phyloP scores from a whole-genome alignment of 371 early-diverging fungal genomes.

The Apophysomyces sp. region DNA sequence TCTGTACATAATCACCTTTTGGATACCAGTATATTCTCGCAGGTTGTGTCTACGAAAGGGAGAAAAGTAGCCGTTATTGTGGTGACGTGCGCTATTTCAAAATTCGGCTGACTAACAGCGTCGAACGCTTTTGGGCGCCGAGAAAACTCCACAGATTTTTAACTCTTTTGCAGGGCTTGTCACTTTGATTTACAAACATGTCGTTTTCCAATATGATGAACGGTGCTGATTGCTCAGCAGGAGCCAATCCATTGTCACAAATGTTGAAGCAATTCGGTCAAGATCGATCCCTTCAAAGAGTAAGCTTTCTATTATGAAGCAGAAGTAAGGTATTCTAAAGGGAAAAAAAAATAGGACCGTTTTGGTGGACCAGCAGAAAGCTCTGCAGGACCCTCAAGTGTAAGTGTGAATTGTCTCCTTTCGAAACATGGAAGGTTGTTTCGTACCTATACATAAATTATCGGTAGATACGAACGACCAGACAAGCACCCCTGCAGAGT shows the following conservation, averaged over 20 bases:
- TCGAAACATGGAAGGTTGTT: neutral
- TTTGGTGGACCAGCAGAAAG: constrained; percentile 34
- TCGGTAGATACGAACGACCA: constrained; percentile 17
- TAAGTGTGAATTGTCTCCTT: constrained; percentile 5
- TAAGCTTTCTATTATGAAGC: constrained; percentile 26
- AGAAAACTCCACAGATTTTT: neutral
- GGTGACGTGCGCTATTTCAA: neutral
- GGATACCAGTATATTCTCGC: too few species aligned
- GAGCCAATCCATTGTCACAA: constrained; percentile 58
- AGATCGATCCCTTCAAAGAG: constrained; percentile 52
- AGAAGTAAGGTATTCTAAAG: neutral
- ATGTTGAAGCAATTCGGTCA: constrained; percentile 58
- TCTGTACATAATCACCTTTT: too few species aligned
- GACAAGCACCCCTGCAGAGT: constrained; percentile 22
- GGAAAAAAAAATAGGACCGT: constrained; percentile 29
- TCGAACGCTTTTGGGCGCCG: neutral
- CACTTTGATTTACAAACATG: neutral
- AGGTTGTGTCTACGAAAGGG: neutral
- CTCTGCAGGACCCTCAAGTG: constrained; percentile 14
- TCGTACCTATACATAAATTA: neutral
- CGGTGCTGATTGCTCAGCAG: constrained; percentile 56
- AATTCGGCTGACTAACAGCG: neutral
- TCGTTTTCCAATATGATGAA: constrained; percentile 6
- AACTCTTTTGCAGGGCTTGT: neutral
- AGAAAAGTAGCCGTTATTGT: neutral